phyloP scores from a whole-genome alignment of 2,329 filamentous ascomycete genomes.

The Bipolaris sorokiniana region DNA sequence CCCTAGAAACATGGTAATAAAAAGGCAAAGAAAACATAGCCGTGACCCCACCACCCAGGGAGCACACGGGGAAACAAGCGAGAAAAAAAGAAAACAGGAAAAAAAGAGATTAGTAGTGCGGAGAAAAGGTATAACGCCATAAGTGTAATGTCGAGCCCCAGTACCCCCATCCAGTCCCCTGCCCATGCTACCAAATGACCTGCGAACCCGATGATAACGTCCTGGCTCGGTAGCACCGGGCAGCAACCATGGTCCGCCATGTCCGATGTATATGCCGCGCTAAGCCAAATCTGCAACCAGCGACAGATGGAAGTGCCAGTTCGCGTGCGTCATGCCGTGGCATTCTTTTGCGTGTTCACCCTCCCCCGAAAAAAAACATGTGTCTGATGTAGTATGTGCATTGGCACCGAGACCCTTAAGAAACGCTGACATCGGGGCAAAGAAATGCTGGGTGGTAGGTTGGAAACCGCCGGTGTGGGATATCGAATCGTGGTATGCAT shows the following conservation, averaged over 20 bases:
- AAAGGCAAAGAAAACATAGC: no score
- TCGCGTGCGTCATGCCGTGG: background rate
- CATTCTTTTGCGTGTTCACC: background rate
- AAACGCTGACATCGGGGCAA: no score
- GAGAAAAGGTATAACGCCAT: background rate
- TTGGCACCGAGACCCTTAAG: no score
- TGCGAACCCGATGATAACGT: background rate
- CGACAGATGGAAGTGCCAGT: background rate
- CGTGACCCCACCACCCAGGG: background rate
- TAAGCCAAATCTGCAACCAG: background rate
- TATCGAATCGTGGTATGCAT: no score
- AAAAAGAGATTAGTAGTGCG: background rate
- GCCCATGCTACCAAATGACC: background rate
- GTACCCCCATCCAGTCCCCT: background rate
- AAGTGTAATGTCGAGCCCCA: background rate
- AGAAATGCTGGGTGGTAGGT: no score
- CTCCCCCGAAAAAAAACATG: background rate
- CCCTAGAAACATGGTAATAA: no score
- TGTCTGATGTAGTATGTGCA: no score
- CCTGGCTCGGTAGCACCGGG: no score
- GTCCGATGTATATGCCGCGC: background rate
- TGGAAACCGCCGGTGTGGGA: no score
- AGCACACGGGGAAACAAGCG: background rate
- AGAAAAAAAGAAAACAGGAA: background rate
- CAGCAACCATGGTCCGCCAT: background rate